A percentile compares a stretch with the other conserved stretches of the same genome.
These are phyloP conservation scores for Calonectria hongkongensis DNA, from an alignment of 2,329 filamentous ascomycete species.

Conservation along the genomic window DNA sequence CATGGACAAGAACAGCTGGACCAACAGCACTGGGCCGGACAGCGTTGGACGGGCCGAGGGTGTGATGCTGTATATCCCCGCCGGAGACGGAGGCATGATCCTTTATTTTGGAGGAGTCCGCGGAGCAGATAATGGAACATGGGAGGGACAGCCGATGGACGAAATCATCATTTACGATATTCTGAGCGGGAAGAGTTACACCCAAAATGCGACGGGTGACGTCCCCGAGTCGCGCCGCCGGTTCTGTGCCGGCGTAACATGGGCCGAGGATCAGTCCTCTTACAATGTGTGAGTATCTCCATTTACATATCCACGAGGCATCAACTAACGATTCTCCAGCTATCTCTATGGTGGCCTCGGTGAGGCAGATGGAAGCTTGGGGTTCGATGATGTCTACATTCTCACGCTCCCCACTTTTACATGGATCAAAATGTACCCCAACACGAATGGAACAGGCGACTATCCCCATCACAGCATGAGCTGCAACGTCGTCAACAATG, in stretches of 20 bases:
- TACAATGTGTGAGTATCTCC: slow-evolving; percentile 75
- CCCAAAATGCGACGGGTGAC: slow-evolving; percentile 72
- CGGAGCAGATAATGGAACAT: slow-evolving; percentile 68
- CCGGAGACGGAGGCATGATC: slow-evolving; percentile 75
- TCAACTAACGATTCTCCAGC: slow-evolving; percentile 57
- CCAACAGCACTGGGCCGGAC: slow-evolving; percentile 73
- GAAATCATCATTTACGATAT: slow-evolving; percentile 77
- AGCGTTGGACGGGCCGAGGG: slow-evolving; percentile 74
- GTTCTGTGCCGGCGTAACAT: slow-evolving; percentile 77
- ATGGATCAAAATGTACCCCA: slow-evolving; percentile 75
- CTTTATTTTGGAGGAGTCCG: slow-evolving; percentile 78
- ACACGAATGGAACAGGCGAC: slow-evolving; percentile 60
- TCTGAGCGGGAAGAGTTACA: slow-evolving; percentile 74
- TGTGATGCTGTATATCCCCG: slow-evolving; percentile 75
- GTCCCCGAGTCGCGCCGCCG: slow-evolving; percentile 71
- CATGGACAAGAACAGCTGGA: slow-evolving; percentile 71
- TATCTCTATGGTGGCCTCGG: slow-evolving; percentile 77
- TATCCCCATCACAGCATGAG: slow-evolving; percentile 72
- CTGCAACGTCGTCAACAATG: slow-evolving; percentile 72
- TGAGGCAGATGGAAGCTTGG: slow-evolving; percentile 65
- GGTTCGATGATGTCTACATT: slow-evolving; percentile 78
- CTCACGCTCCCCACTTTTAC: slow-evolving; percentile 76
- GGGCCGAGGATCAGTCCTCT: slow-evolving; percentile 75
- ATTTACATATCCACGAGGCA: not conserved
- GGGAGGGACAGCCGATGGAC: slow-evolving; percentile 66